phyloP scores from a whole-genome alignment of 176 grass and related monocot species.

The Alopecurus myosuroides region DNA sequence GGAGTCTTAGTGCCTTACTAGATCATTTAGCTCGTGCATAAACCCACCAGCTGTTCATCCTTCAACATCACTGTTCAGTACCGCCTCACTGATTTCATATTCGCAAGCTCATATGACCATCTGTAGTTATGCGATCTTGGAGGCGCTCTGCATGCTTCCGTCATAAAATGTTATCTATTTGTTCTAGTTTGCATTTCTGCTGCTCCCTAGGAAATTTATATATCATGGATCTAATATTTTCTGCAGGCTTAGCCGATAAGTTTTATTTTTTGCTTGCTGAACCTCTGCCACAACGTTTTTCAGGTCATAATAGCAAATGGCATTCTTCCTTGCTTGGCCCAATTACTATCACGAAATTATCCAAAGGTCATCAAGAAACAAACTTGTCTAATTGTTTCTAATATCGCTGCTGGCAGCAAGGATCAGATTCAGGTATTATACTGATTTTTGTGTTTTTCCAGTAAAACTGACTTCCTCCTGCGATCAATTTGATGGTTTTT shows the following conservation, averaged over 20 bases:
- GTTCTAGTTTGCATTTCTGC: not conserved
- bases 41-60: not conserved
- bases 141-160: not conserved
- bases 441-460: not conserved
- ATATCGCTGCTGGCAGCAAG: conserved; percentile 53
- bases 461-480: not conserved
- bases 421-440: conserved; percentile 77
- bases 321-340: conserved; percentile 47
- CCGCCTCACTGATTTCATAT: not conserved
- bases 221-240: not conserved
- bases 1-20: not conserved
- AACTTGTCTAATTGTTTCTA: conserved; percentile 64
- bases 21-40: not conserved
- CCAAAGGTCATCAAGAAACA: conserved; percentile 62
- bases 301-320: conserved; percentile 64
- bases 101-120: not conserved
- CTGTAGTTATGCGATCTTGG: not conserved
- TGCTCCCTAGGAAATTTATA: not conserved
- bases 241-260: not conserved
- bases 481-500: not conserved
- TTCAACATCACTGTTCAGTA: not conserved
- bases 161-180: not conserved
- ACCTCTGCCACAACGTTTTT: conserved; percentile 1
- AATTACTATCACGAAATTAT: conserved; percentile 38
- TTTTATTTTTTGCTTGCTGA: conserved; percentile 12